Evolutionary conservation across 805 yeast species (phyloP), one percentile per base, ranked within the genome.

Genomic region (Saturnispora saitoi): DNA sequence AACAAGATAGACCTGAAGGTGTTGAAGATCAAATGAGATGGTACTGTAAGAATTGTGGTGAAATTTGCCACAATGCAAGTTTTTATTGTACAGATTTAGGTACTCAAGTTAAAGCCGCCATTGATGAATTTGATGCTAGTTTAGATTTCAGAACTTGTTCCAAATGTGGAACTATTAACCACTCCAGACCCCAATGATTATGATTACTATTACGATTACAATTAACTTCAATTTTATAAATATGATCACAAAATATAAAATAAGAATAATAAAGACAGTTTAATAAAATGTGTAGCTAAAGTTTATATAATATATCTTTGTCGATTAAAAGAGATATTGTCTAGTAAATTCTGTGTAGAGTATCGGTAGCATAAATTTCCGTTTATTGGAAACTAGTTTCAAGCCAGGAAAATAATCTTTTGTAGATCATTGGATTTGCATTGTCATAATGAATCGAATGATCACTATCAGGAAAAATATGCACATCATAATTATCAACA

Each of bases 391-490:
- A 83, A 0, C 87, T 87, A 54, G 73, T 69, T 43, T 62, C 58
- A 56, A 84, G 56, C 98, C 98, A 90, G 47, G 66, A 62, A 53
- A 73, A 71, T 41, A 93, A 64, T 62, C 83, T 81, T 56, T 81
- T 86, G 62, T 77, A 86, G 9, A 93, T 83, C 32, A 89, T 72
- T 11, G 68, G 65, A 61, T 80, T 78, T 4, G 95, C 96, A 62
- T 88, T 87, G 66, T 93, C 95, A 62, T 73, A 80, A 45, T 65
- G 66, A 41, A 93, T 91, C 42, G 82, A 73, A 63, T 93, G 99
- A 60, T 90, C 91, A 22, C 95, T 85, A 63, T 93, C 99, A 0
- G 99, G 98, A 67, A 83, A 93, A 12, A 89, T 75, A 56, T 82
- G 89, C 69, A 89, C 72, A 58, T 93, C 99, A 60, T 81, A 93